phyloP scores from a whole-genome alignment of 345 rosid species.

The Cardiospermum halicacabum region DNA sequence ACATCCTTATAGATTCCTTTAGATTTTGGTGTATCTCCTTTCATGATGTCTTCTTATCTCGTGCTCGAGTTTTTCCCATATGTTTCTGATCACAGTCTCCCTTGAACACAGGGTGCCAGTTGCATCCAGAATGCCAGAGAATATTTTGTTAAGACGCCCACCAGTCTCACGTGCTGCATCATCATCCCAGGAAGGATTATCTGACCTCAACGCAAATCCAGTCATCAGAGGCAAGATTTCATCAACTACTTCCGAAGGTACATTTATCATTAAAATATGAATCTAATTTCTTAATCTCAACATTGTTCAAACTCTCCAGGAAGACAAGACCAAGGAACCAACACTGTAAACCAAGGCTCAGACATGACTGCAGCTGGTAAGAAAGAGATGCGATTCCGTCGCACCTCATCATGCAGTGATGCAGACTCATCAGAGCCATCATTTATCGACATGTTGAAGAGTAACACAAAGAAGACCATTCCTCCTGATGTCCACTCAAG shows the following conservation, averaged over 20 bases:
- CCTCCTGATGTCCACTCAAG: slow-evolving; percentile 10
- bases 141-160: slow-evolving; percentile 19
- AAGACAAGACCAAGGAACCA: slow-evolving; percentile 16
- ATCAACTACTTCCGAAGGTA: slow-evolving; percentile 20
- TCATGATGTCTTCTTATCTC: too few species aligned
- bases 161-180: slow-evolving; percentile 17
- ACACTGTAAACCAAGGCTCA: slow-evolving; percentile 16
- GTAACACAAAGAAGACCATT: slow-evolving; percentile 29
- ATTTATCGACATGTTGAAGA: slow-evolving; percentile 44
- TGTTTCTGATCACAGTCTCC: background rate
- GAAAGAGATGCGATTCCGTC: slow-evolving; percentile 24
- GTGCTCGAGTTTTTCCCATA: too few species aligned
- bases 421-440: slow-evolving; percentile 35
- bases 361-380: slow-evolving; percentile 18
- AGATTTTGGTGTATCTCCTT: too few species aligned
- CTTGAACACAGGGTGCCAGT: slow-evolving; percentile 22
- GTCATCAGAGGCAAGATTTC: slow-evolving; percentile 16
- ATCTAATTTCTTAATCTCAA: background rate
- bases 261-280: background rate
- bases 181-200: slow-evolving; percentile 31
- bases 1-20: too few species aligned
- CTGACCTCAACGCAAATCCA: slow-evolving; percentile 21
- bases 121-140: slow-evolving; percentile 25
- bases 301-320: slow-evolving; percentile 10
- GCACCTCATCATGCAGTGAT: slow-evolving; percentile 28